Evolutionary conservation across 2,329 filamentous ascomycete genomes (phyloP), one percentile per base, ranked within the genome.

Genomic region (Xylaria sp.): DNA sequence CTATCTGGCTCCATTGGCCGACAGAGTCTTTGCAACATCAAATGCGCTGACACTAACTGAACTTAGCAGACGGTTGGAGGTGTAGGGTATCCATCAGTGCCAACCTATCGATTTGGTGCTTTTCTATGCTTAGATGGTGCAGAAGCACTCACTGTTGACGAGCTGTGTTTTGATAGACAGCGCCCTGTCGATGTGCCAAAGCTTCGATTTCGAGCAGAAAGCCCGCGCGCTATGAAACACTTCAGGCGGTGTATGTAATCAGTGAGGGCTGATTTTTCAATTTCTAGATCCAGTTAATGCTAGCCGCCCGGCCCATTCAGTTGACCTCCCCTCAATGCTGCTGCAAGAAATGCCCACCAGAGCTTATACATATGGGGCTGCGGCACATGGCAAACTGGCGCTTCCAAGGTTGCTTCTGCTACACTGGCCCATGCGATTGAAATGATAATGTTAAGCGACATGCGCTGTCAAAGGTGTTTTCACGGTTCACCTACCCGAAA

Each of bases 1-100:
- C 34, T n/a, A 9, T 13, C 50, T 62, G 65, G 65, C 37, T 67
- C 3, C 18, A 58, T 1, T 59, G 54, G 58, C 58, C 59, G 25
- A 37, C 52, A 2, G 37, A 48, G 23, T 46, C 59, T 4, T 20
- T 59, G n/a, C 28, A 34, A 48, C 23, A 48, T 15, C 31, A 25
- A 8, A 28, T 48, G 23, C 15, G 23, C 37, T 37, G 18, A 41
- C 20, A n/a, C 3, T 20, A 13, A 10, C 58, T 15, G 12, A 23
- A 18, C 20, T 34, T 20, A 8, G 20, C 13, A 23, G 15, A n/a
- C 4, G 10, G 41, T 20, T 20, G 9, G 37, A 25, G 41, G 18
- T 13, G 37, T 20, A 31, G 1, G 12, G 34, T 3, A 23, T 15
- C 18, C 10, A 23, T 28, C 28, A 28, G 28, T 28, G 28, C 28